These are phyloP conservation scores for Aspergillus affinis DNA, from an alignment of 495 filamentous ascomycete species.

Conservation along the genomic window DNA sequence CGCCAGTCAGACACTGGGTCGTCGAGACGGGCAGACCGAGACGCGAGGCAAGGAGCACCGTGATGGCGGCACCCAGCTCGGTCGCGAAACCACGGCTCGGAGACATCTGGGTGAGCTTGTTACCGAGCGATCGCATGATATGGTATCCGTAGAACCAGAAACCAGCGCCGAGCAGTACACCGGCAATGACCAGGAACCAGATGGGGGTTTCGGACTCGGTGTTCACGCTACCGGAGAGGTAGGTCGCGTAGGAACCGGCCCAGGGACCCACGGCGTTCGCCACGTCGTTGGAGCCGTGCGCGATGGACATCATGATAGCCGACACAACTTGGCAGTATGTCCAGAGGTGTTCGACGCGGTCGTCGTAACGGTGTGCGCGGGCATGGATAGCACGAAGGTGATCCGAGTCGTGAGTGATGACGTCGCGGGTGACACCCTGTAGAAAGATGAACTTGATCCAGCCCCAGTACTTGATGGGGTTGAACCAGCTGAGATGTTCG, in stretches of 20 bases:
- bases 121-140: conserved; percentile 68
- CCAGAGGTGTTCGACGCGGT: conserved; percentile 69
- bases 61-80: conserved; percentile 68
- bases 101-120: conserved; percentile 67
- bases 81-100: conserved; percentile 67
- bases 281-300: conserved; percentile 75
- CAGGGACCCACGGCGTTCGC: conserved; percentile 70
- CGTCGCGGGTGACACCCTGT: conserved; percentile 61
- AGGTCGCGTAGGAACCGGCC: conserved; percentile 62
- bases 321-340: conserved; percentile 69
- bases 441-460: conserved; percentile 48
- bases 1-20: conserved; percentile 42
- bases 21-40: conserved; percentile 47
- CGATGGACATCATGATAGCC: conserved; percentile 68
- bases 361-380: conserved; percentile 63
- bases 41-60: conserved; percentile 64
- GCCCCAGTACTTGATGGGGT: conserved; percentile 39
- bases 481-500: conserved; percentile 26
- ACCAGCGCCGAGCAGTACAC: conserved; percentile 55
- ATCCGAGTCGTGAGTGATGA: conserved; percentile 47
- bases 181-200: conserved; percentile 66
- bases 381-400: conserved; percentile 57
- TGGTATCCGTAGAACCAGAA: conserved; percentile 73
- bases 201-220: conserved; percentile 55
- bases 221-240: conserved; percentile 39